Base-by-base conservation (phyloP, 1,284 basidiomycete species). In the Moesziomyces sp. region DNA sequence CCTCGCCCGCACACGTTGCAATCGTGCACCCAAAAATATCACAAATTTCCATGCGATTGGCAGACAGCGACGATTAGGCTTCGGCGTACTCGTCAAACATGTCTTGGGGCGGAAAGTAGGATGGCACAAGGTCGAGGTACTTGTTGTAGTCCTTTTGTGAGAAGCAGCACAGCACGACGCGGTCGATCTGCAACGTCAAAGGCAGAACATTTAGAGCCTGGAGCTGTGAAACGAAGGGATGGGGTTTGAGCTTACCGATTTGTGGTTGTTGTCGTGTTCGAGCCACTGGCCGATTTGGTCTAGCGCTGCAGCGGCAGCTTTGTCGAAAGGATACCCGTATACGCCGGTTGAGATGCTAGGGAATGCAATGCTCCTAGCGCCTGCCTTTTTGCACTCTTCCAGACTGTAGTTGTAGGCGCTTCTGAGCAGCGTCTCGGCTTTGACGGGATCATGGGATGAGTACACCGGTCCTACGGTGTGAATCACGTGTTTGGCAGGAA, bases 381-480 rank as follows among this genome's bases (percentile, higher is more conserved):
- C 52, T 2, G 58, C 33, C 14, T 60, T 52, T 6, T 51, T 61
- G 0, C 77, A 69, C 21, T 73, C 63, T 5, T 79, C 64, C 19
- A 83, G 58, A 40, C 69, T 75, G 10, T 59, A 42, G 13, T 64
- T 45, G 59, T 83, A 83, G 11, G 79, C 78, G 18, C 58, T 70
- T 50, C 68, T 44, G 3, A 98, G 88, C 62, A 78, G 59, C 5
- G n/a, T 13, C 23, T 65, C 63, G 19, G 42, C 52, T 28, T 76
- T 51, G 0, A 44, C 40, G 13, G 44, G 53, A 6, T 33, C 23
- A 3, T 21, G 26, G 3, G 49, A 10, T 0, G 35, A 35, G 24
- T 93, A 96, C 3, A 94, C 84, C 0, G 94, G 94, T 11, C 95
- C 95, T 24, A 97, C 94, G 1, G 96, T 90, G 80, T 97, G 96